Evolutionary conservation across 768 basidiomycete species (phyloP).

Genomic region (Tylopilus cervinicoccineus): DNA sequence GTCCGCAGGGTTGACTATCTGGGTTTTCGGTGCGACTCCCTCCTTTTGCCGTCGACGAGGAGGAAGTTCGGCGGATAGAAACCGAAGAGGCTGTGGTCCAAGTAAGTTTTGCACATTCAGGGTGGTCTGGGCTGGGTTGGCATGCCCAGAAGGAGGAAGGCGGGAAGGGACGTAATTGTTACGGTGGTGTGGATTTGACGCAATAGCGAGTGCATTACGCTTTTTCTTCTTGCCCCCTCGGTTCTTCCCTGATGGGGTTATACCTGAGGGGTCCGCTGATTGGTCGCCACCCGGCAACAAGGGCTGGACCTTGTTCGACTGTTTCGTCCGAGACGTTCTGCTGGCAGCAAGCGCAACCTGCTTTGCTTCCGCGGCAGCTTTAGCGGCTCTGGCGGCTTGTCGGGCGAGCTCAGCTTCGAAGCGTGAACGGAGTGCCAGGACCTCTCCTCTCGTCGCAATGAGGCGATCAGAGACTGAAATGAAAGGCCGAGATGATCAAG

Average conservation of each 20-base stretch:
- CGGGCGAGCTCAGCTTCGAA: constrained; percentile 73
- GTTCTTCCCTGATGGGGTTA: constrained; percentile 27
- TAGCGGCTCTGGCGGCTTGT: constrained; percentile 56
- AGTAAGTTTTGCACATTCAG: constrained; percentile 46
- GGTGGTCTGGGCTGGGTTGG: constrained; percentile 36
- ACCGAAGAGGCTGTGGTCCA: constrained; percentile 59
- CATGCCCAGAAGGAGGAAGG: constrained; percentile 49
- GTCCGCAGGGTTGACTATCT: constrained; percentile 58
- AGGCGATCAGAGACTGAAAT: constrained; percentile 68
- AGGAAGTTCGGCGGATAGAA: constrained; percentile 66
- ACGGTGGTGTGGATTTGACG: constrained; percentile 93
- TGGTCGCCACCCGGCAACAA: constrained; percentile 31
- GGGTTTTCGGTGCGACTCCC: constrained; percentile 25
- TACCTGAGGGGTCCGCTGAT: constrained; percentile 38
- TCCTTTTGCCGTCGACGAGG: constrained; percentile 36
- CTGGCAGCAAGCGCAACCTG: constrained; percentile 40
- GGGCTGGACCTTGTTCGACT: constrained; percentile 36
- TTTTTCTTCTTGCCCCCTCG: constrained; percentile 83
- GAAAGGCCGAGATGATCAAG: constrained; percentile 26
- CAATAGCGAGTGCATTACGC: constrained; percentile 84
- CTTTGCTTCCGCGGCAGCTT: constrained; percentile 49
- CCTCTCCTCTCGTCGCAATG: constrained; percentile 64
- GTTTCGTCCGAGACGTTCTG: constrained; percentile 36
- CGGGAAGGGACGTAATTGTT: constrained; percentile 91
- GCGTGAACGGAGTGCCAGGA: constrained; percentile 55